These are phyloP conservation scores for Alternaria triticina DNA, from an alignment of 2,329 filamentous ascomycete species.

Conservation along the genomic window DNA sequence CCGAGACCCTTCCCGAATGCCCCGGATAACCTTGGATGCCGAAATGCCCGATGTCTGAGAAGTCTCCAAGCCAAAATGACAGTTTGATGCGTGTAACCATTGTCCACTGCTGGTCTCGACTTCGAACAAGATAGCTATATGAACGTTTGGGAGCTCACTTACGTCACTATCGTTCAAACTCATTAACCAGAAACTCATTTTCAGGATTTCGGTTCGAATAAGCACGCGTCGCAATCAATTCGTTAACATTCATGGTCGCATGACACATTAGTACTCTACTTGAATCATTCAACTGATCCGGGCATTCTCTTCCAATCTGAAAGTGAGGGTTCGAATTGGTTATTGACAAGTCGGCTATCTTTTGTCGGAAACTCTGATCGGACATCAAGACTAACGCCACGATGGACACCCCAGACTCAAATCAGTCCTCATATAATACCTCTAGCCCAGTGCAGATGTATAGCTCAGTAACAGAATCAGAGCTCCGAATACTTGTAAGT, in stretches of 20 bases:
- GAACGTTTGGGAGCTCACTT: neutral
- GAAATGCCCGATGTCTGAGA: neutral
- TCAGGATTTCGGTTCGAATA: too few species aligned
- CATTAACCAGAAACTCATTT: too few species aligned
- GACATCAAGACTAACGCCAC: neutral
- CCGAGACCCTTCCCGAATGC: neutral
- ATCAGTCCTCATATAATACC: neutral
- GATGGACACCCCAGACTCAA: neutral
- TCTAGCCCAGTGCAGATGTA: neutral
- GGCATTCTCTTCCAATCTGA: neutral
- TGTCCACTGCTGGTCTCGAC: accelerated
- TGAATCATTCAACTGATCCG: neutral
- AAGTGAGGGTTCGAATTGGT: neutral
- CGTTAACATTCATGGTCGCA: neutral
- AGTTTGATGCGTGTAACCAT: too few species aligned
- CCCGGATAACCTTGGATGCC: neutral
- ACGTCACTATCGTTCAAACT: too few species aligned
- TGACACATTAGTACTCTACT: neutral
- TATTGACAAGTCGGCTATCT: neutral
- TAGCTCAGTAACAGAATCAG: neutral
- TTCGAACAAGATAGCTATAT: neutral
- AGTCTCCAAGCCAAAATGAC: too few species aligned
- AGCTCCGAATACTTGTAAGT: neutral
- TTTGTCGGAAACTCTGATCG: neutral
- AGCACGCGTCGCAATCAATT: neutral